Percentiles rank a stretch among this genome's conserved stretches.
Evolutionary conservation across 2,329 filamentous ascomycete genomes (phyloP).

Genomic region (Fusarium papillatum): DNA sequence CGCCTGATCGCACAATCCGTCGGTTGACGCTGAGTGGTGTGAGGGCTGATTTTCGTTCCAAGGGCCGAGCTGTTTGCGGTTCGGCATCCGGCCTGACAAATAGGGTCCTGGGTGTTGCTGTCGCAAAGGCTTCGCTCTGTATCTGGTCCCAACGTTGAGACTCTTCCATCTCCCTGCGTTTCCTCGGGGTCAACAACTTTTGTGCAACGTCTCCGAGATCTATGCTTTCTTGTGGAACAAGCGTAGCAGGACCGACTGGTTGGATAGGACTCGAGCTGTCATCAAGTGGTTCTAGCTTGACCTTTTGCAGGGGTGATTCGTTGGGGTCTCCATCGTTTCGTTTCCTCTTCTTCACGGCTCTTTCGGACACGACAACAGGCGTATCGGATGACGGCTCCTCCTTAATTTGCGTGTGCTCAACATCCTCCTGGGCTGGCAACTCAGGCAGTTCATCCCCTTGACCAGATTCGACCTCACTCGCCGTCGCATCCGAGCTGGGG

Average conservation of each 20-base stretch:
- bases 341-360: conserved; percentile 63
- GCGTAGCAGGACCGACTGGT: conserved; percentile 29
- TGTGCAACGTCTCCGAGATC: conserved; percentile 62
- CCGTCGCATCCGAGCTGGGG: conserved; percentile 46
- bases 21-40: conserved; percentile 54
- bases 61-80: conserved; percentile 34
- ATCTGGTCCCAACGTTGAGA: conserved; percentile 18
- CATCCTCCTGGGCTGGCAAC: conserved; percentile 24
- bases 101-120: conserved; percentile 30
- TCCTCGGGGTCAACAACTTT: conserved; percentile 52
- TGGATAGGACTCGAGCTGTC: conserved; percentile 49
- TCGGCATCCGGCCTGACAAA: conserved; percentile 36
- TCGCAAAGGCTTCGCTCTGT: conserved; percentile 16
- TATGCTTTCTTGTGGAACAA: conserved; percentile 65
- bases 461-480: conserved; percentile 44
- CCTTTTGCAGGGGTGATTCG: conserved; percentile 43
- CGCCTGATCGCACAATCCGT: conserved; percentile 38
- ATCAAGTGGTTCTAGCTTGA: conserved; percentile 57
- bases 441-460: conserved; percentile 41
- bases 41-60: conserved; percentile 46
- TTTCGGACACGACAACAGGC: conserved; percentile 65
- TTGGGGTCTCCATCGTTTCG: conserved; percentile 41
- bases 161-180: conserved; percentile 46
- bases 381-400: conserved; percentile 67
- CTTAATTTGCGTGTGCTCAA: conserved; percentile 53